A percentile compares a stretch with the other conserved stretches of the same genome.
Conservation (phyloP, 345 rosid species). For the Schrenkiella parvula region DNA sequence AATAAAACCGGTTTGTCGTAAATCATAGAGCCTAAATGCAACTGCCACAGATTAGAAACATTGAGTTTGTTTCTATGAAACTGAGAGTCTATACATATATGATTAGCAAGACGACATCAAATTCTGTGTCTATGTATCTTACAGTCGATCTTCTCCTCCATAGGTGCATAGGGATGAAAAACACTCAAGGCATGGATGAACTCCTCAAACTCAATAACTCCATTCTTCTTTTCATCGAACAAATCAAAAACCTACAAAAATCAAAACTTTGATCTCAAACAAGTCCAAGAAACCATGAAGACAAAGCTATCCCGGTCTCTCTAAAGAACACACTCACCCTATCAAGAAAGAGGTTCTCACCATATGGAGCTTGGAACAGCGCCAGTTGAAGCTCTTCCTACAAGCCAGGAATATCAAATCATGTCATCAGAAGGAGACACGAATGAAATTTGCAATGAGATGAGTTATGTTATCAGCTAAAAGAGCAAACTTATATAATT, state of each 20-base stretch:
- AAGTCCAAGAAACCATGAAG: neutral
- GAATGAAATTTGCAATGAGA: too few relatives aligned
- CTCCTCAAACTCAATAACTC: constrained; percentile 82
- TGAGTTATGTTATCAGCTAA: neutral
- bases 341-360: constrained; percentile 83
- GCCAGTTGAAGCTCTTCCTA: constrained; percentile 89
- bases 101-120: neutral
- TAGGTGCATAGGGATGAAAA: too few relatives aligned
- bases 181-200: constrained; percentile 65
- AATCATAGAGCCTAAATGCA: constrained; percentile 76
- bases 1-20: constrained; percentile 76
- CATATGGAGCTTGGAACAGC: constrained; percentile 45
- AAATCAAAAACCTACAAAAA: constrained; percentile 77
- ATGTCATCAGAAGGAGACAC: too few relatives aligned
- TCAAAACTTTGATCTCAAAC: too few relatives aligned
- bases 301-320: neutral
- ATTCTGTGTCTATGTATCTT: constrained; percentile 27
- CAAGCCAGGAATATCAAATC: neutral
- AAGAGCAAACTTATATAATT: neutral
- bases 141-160: constrained; percentile 84
- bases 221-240: constrained; percentile 81
- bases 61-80: constrained; percentile 1
- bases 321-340: constrained; percentile 46
- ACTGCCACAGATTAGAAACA: constrained; percentile 44
- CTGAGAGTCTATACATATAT: too few relatives aligned